Evolutionary conservation across 257 asterid genomes (phyloP), one percentile per base, ranked within the genome.

Genomic region (Solanum etuberosum): DNA sequence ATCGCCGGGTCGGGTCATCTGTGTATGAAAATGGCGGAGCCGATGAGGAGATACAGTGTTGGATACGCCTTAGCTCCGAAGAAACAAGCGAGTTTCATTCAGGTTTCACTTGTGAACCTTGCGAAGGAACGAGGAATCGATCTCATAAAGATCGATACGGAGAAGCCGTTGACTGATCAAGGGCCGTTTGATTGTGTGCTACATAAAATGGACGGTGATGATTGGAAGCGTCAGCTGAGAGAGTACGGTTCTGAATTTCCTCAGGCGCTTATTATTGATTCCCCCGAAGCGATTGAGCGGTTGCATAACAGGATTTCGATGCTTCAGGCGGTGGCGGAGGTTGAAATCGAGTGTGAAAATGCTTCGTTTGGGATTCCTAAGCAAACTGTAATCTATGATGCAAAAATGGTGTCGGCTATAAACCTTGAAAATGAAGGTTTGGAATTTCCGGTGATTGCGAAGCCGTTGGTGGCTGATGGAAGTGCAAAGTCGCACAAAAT

Each of bases 31-130:
- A 89, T 89, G 92, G 87, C 85, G 93, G 94, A 87, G 87, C 86
- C 77, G 87, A 86, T 81, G 87, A 88, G 90, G 83, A 88, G 94
- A 87, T 93, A 89, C 57, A 87, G 91, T 42, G 92, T 95, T 63
- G 98, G 97, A 3, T 95, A 95, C 88, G 98, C 98, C 25, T 88
- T 95, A 92, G 97, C 96, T 35, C 90, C 95, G 71, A 94, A 95
- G 92, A 95, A 95, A 86, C 94, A 91, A 86, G 91, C 94, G 9
- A 93, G 97, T 86, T 94, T 95, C 90, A 87, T 95, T 34, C 97
- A 92, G 51, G 77, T 51, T 54, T 95, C 98, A 6, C 90, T 95
- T 16, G 85, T 95, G 48, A 92, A 92, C 61, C 92, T 88, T n/a
- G 96, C 97, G 31, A 87, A 89, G n/a, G 93, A 91, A 87, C 91